Base-by-base conservation (phyloP, 768 basidiomycete species). In the Vararia minispora region DNA sequence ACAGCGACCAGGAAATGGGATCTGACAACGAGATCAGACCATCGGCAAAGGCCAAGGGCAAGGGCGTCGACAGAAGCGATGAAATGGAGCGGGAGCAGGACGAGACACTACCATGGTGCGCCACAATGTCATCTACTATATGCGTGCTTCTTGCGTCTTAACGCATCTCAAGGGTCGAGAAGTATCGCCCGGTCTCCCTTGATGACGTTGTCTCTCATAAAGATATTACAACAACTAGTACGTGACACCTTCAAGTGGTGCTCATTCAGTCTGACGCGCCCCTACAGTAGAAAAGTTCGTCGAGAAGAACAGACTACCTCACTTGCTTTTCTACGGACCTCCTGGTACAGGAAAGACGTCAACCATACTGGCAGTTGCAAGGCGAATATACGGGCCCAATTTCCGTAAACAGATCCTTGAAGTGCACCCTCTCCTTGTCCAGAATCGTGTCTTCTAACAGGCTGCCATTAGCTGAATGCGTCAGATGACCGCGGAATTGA, bases 321-420 rank as follows among this genome's bases (percentile, higher is more conserved):
- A 99, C 60, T 66, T 99, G 21, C 68, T 99, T 37, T 90, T 99
- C 60, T 99, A 99, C 53, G 95, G 95, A 0, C 95, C 95, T 24
- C 95, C 95, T 9, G 95, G 94, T 9, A 99, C 95, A 0, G 95
- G 95, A 35, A 99, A 99, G 60, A 99, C 95, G 5, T 92, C 90
- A 0, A 98, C 92, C 0, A 94, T 99, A 45, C 68, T 98, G 7
- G 95, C 95, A 9, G 83, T 99, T 8, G 94, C 95, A 16, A 73
- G 94, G 34, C 76, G 86, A 45, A 87, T 99, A 65, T 99, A 98
- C 54, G 94, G 92, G 2, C 53, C 66, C 17, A 76, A 79, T 28
- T 94, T 80, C 56, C 68, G 73, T 42, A 97, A 92, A 55, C 90
- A 95, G 53, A 92, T 95, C 20, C 76, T 98, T 2, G 95, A 99